Conservation (phyloP, 2,329 filamentous ascomycete species). For the Talaromyces sp. region DNA sequence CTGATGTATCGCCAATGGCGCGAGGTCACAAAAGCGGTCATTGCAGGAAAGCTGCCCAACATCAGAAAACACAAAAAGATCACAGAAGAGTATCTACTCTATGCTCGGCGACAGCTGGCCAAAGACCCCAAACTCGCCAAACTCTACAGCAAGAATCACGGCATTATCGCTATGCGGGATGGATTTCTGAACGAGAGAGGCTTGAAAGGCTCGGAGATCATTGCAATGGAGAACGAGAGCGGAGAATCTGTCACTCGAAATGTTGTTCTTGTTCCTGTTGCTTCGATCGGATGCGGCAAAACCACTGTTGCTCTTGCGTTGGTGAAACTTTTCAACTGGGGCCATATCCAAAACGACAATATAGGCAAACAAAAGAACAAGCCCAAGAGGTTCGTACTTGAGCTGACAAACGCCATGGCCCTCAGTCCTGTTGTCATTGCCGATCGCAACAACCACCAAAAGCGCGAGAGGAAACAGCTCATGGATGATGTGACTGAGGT, state of each 20-base stretch:
- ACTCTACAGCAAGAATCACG: conserved; percentile 80
- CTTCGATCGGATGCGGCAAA: conserved; percentile 94
- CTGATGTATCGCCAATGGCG: conserved; percentile 99
- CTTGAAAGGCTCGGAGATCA: conserved; percentile 82
- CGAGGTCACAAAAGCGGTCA: conserved; percentile 89
- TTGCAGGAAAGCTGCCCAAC: conserved; percentile 66
- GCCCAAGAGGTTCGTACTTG: conserved; percentile 70
- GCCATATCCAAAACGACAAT: conserved; percentile 95
- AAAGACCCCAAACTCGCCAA: conserved; percentile 64
- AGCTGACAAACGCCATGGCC: conserved; percentile 61
- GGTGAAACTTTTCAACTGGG: conserved; percentile 80
- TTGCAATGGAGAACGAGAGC: conserved; percentile 59
- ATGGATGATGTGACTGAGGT: conserved; percentile 68
- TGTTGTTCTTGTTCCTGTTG: conserved; percentile 81
- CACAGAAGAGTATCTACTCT: conserved; percentile 84
- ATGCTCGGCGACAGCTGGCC: conserved; percentile 69
- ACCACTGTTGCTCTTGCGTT: conserved; percentile 85
- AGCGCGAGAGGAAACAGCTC: conserved; percentile 80
- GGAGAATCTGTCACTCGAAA: conserved; percentile 54
- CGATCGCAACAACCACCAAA: conserved; percentile 91
- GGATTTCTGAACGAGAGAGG: conserved; percentile 82
- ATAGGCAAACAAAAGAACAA: conserved; percentile 72
- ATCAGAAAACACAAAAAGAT: conserved; percentile 85
- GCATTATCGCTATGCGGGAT: conserved; percentile 85
- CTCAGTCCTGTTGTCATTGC: conserved; percentile 72